Evolutionary conservation across 2,329 filamentous ascomycete species (phyloP), one percentile per base, ranked within the genome.

Genomic region (Monascus ruber): DNA sequence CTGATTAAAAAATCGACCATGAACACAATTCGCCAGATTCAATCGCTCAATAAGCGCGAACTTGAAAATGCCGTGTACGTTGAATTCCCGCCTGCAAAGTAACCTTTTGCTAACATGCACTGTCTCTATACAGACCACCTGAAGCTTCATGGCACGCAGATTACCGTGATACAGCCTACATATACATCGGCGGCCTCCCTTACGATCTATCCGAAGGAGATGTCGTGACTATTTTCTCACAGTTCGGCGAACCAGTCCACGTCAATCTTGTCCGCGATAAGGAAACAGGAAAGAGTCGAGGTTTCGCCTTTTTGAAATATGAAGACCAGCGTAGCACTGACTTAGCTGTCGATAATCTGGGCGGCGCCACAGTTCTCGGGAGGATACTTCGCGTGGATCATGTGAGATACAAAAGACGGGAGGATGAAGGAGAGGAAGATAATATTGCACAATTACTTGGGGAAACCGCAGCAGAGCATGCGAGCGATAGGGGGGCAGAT

Each of bases 281-380:
- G 58, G 93, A 96, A 59, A 93, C 88, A 0, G 91, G 91, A 45
- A 95, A 94, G 65, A 93, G 85, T 45, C 83, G 83, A 49, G 91
- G 91, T 0, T 98, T 96, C 58, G 87, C 83, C 2, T 98, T 93
- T 73, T 73, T 98, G 42, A 98, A 98, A 59, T 98, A 96, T 64
- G 91, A 98, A 60, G 89, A 98, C 63, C 91, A 98, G 68, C 76
- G 89, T 50, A 95, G 88, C 65, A 93, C 85, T 45, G 89, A 96
- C 63, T 69, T 98, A 33, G 91, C 93, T 0, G 93, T 98, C 6
- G 91, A 98, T 65, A 98, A 98, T 60, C 68, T 98, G 4, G 84
- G 87, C 31, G 91, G 91, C 27, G 82, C 88, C 6, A 83, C 79
- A 26, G 79, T 98, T 11, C 71, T 85, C 57, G 88, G 87, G 2